A percentile compares a stretch with the other conserved stretches of the same genome.
These are phyloP conservation scores for Gremmenia infestans DNA, from an alignment of 2,329 filamentous ascomycete genomes.

Conservation along the genomic window DNA sequence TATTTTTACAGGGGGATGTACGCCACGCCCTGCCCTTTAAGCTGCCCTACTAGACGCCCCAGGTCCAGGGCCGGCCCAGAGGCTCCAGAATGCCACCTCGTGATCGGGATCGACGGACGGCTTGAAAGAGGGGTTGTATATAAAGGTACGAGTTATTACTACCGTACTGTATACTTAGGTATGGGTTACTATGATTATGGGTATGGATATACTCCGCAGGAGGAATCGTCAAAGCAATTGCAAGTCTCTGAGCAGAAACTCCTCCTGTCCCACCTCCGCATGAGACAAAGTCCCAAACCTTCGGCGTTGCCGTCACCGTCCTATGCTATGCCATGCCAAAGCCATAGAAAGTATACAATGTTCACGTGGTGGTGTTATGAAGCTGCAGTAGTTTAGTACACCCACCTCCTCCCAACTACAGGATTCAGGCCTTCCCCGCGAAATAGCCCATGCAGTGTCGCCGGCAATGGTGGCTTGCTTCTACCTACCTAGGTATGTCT, in stretches of 20 bases:
- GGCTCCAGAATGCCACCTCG: constrained; percentile 1
- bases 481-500: neutral
- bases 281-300: neutral
- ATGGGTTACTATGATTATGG: no score
- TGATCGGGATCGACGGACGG: neutral
- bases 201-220: neutral
- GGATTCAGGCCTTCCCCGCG: constrained; percentile 1
- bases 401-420: neutral
- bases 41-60: neutral
- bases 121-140: neutral
- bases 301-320: neutral
- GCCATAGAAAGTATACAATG: constrained; percentile 1
- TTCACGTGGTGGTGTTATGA: constrained; percentile 6
- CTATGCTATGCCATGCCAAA: neutral
- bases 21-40: neutral
- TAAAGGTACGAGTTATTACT: neutral
- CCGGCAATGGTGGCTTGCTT: neutral
- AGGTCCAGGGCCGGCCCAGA: neutral
- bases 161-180: no score
- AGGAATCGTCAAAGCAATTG: neutral
- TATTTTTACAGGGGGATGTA: neutral
- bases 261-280: neutral
- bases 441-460: constrained; percentile 1
- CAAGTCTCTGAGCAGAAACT: neutral
- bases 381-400: constrained; percentile 12